phyloP scores from a whole-genome alignment of 257 asterid genomes.

The Leonotis leonurus region DNA sequence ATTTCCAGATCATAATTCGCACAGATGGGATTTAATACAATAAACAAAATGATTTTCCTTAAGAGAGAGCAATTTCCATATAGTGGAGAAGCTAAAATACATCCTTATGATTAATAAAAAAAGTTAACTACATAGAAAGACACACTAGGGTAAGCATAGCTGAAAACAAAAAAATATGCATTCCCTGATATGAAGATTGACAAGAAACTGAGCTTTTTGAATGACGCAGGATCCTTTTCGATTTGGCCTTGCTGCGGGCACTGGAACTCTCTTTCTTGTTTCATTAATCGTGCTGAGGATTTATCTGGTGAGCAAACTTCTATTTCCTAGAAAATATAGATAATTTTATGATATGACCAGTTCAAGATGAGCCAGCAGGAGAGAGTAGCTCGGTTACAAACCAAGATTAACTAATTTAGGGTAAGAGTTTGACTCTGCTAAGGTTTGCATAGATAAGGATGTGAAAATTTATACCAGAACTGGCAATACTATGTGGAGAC shows the following conservation, averaged over 20 bases:
- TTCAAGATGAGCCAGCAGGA: not conserved
- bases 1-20: not conserved
- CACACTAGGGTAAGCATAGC: not conserved
- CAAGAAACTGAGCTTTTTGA: conserved; percentile 2
- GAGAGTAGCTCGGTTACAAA: too few species aligned
- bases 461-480: not conserved
- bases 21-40: not conserved
- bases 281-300: conserved; percentile 76
- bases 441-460: too few species aligned
- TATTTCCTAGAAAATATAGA: not conserved
- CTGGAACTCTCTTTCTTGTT: conserved; percentile 80
- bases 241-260: conserved; percentile 65
- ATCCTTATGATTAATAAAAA: not conserved
- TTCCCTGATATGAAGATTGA: not conserved
- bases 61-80: not conserved
- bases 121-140: not conserved
- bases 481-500: not conserved
- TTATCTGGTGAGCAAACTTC: conserved; percentile 52
- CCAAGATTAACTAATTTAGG: too few species aligned
- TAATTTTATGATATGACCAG: too few species aligned
- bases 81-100: not conserved
- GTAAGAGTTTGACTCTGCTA: too few species aligned
- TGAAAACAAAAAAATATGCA: not conserved
- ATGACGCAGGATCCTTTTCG: conserved; percentile 69
- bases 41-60: not conserved